Evolutionary conservation across 2,329 filamentous ascomycete species (phyloP), one percentile per base, ranked within the genome.

Genomic region (Talaromyces amestolkiae): DNA sequence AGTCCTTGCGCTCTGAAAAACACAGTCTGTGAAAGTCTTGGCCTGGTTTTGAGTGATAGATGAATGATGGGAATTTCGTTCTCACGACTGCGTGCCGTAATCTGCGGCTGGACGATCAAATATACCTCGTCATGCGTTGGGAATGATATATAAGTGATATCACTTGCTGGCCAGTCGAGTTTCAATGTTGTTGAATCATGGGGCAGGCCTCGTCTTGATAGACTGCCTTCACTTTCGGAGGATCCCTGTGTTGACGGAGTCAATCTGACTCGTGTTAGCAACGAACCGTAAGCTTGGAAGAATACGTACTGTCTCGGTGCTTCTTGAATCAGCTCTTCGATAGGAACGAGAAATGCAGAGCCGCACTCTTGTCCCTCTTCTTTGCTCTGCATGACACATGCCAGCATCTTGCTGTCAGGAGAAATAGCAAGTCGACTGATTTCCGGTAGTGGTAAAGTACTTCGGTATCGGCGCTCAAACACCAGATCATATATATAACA

Each of bases 361-460:
- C 43, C 61, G 22, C 49, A 45, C 17, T 61, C 61, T 31, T 33
- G 43, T 24, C 64, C 47, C 15, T 68, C 68, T 11, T 69, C 66
- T 54, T 66, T 62, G 37, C 70, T 63, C 8, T 69, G 62, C 56
- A 74, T 41, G 41, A 73, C 61, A 54, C 68, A 74, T n/a, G 67
- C 69, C 3, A 75, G 59, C 15, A 45, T 58, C 35, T 63, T 66
- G 31, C 53, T 66, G 19, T 66, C 60, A 6, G 60, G 59, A 0
- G 64, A 66, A 17, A 66, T 66, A 19, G 64, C 64, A 13, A 66
- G 53, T 58, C 45, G 56, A 41, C 53, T 59, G 8, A 66, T 63
- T 35, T 63, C 64, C 10, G 59, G 53, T 13, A 51, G 22, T 5
- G 17, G 51, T 3, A 66, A 54, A 19, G 33, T 53, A 17, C 59